Evolutionary conservation across 2,329 filamentous ascomycete species (phyloP), one percentile per base, ranked within the genome.

Genomic region (Cercospora zeina): DNA sequence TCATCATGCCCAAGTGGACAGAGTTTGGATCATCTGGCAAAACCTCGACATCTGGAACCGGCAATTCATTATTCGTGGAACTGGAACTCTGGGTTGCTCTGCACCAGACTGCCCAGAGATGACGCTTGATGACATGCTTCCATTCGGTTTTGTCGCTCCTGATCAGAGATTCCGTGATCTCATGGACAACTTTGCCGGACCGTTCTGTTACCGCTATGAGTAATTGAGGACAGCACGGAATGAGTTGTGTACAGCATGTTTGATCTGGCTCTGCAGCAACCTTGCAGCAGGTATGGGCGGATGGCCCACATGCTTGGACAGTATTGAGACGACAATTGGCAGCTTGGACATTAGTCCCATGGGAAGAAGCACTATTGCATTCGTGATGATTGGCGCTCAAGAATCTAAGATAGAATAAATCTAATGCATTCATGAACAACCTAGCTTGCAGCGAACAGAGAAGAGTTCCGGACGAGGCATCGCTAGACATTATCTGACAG

Each of bases 11-110:
- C 78, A 78, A 75, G 77, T 83, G 30, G 66, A 68, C 63, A 61
- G 61, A 0, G 65, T 77, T 4, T 83, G 76, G 72, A 79, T 77
- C 72, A 80, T 78, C 11, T 84, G 81, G 81, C 81, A 83, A 67
- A 79, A 78, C 61, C 70, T 77, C 51, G 76, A 82, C 61, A 68
- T 76, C 37, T 66, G 69, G 53, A 71, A 72, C 11, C 73, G 80
- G 13, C 72, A 72, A 58, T 70, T 76, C 54, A 72, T 70, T 30
- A 75, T 83, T 59, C 72, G 69, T 3, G 80, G 78, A 1, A 81
- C 79, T 4, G 74, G 74, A 8, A 82, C 80, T 2, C 74, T 81
- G 16, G 72, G 78, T 54, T 68, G 67, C 53, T 79, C 80, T 57
- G 47, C 60, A 1, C 80, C 80, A 2, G 74, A 78, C 2, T 78